These are phyloP conservation scores for Malus fusca DNA, from an alignment of 306 rosid species.

Conservation along the genomic window DNA sequence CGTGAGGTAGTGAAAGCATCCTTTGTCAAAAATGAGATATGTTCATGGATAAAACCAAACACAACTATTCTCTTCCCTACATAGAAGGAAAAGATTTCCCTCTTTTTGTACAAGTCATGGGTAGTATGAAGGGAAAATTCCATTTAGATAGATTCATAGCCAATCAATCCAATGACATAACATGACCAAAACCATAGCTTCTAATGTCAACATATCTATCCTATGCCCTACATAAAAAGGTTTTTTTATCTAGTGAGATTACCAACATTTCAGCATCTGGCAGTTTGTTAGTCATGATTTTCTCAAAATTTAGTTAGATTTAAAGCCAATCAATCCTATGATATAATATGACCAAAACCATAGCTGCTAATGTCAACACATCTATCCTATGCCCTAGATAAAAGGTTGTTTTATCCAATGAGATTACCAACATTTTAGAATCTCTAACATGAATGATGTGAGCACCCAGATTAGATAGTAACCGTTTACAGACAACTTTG, in stretches of 20 bases:
- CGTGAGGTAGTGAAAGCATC: neutral
- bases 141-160: neutral
- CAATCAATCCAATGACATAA: neutral
- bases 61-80: neutral
- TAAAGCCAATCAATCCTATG: neutral
- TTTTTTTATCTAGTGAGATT: neutral
- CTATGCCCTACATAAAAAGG: neutral
- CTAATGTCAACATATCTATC: neutral
- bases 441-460: neutral
- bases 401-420: neutral
- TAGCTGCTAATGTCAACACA: neutral
- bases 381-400: neutral
- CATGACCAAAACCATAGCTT: neutral
- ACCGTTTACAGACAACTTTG: neutral
- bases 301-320: neutral
- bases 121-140: neutral
- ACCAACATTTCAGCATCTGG: neutral
- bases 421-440: neutral
- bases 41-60: neutral
- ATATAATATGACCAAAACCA: neutral
- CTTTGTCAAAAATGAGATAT: neutral
- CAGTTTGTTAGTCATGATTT: neutral
- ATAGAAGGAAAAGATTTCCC: neutral
- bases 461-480: neutral
- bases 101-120: neutral